phyloP scores from a whole-genome alignment of 2,329 filamentous ascomycete species.

The Fusarium tanahbumbuense region DNA sequence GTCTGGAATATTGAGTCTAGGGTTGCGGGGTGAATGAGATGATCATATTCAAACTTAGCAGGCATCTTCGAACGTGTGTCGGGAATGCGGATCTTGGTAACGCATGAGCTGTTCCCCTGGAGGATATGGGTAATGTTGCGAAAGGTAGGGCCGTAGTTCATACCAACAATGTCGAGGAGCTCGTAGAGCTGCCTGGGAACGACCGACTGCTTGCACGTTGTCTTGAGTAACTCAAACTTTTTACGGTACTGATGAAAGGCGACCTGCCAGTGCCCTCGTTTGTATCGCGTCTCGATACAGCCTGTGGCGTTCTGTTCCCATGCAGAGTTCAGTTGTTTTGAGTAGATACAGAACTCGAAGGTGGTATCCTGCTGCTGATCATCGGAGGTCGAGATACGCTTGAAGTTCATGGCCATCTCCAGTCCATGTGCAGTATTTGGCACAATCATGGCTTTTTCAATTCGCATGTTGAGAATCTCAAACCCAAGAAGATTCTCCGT shows the following conservation, averaged over 20 bases:
- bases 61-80: slow-evolving; percentile 67
- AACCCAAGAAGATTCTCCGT: slow-evolving; percentile 50
- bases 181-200: slow-evolving; percentile 63
- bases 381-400: slow-evolving; percentile 29
- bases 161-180: slow-evolving; percentile 60
- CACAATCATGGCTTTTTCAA: slow-evolving; percentile 64
- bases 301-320: slow-evolving; percentile 60
- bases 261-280: slow-evolving; percentile 30
- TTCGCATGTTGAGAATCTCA: slow-evolving; percentile 59
- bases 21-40: slow-evolving; percentile 68
- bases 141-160: slow-evolving; percentile 64
- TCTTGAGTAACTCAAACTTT: slow-evolving; percentile 41
- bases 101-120: slow-evolving; percentile 50
- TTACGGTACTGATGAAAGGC: slow-evolving; percentile 38
- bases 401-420: slow-evolving; percentile 62
- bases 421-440: slow-evolving; percentile 60
- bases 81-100: slow-evolving; percentile 57
- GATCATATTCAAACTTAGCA: slow-evolving; percentile 62
- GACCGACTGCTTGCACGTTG: slow-evolving; percentile 50
- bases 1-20: slow-evolving; percentile 68
- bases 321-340: slow-evolving; percentile 54
- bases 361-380: not conserved
- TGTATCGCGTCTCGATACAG: slow-evolving; percentile 46
- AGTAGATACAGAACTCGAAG: slow-evolving; percentile 60
- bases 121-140: slow-evolving; percentile 57